Evolutionary conservation across 116 monocot species (phyloP).

Genomic region (Trichopus zeylanicus): DNA sequence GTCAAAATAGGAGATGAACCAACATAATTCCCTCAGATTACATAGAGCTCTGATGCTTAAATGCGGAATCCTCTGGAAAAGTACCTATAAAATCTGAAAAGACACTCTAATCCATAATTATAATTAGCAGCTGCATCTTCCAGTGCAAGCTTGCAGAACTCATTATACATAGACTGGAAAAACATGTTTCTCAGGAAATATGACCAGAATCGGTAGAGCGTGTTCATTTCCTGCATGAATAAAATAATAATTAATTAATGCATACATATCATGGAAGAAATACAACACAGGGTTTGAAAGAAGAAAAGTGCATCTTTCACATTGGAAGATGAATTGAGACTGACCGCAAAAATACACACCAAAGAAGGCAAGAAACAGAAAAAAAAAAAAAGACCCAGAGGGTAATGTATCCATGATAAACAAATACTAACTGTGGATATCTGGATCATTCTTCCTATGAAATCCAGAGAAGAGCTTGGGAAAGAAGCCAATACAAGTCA

Average conservation of each 20-base stretch:
- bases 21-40: not conserved
- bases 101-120: constrained; percentile 94
- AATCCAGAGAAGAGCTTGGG: no score
- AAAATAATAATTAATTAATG: not conserved
- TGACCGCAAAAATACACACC: no score
- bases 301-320: not conserved
- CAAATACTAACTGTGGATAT: no score
- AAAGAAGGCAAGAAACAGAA: no score
- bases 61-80: not conserved
- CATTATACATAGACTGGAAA: constrained; percentile 70
- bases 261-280: no score
- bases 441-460: no score
- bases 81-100: constrained; percentile 99
- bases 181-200: constrained; percentile 83
- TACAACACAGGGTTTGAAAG: no score
- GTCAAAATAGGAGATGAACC: not conserved
- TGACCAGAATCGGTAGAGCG: constrained; percentile 95
- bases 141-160: constrained; percentile 68
- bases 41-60: not conserved
- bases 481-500: no score
- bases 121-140: constrained; percentile 89
- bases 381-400: no score
- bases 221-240: constrained; percentile 91
- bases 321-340: no score
- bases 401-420: no score